Conservation (phyloP, 208 protist genomes). For the Trypanosoma scelopori region DNA sequence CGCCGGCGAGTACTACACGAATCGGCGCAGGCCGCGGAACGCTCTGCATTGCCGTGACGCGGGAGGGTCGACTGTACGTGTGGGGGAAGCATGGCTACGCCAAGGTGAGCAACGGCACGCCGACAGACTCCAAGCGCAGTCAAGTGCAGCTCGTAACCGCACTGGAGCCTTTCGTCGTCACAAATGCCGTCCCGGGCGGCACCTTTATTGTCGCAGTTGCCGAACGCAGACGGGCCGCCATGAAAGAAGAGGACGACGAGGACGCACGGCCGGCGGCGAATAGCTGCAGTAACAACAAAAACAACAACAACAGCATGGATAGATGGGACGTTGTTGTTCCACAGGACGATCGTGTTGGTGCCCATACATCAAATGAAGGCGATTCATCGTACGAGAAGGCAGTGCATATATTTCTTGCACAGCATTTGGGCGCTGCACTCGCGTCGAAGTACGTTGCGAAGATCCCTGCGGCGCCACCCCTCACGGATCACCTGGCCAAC, state of each 20-base stretch:
- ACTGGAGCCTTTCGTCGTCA: constrained; percentile 36
- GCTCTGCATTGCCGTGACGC: constrained; percentile 34
- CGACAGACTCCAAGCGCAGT: constrained; percentile 27
- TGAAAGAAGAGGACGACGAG: constrained; percentile 6
- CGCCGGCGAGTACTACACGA: constrained; percentile 23
- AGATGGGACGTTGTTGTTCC: constrained; percentile 74
- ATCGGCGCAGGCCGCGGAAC: constrained; percentile 61
- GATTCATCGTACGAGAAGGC: constrained; percentile 53
- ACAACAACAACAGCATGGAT: constrained; percentile 3
- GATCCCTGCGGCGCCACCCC: constrained; percentile 43
- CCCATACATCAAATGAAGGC: neutral
- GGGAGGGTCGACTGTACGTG: constrained; percentile 56
- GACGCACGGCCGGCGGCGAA: neutral
- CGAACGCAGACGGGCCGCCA: constrained; percentile 1
- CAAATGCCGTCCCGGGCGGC: constrained; percentile 43
- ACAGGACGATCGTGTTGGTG: constrained; percentile 57
- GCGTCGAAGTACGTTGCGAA: constrained; percentile 38
- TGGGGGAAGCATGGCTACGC: constrained; percentile 71
- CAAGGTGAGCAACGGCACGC: constrained; percentile 57
- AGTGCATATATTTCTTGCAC: constrained; percentile 43
- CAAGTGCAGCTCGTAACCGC: constrained; percentile 33
- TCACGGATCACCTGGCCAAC: constrained; percentile 30
- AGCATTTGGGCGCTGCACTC: constrained; percentile 53
- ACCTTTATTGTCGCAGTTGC: constrained; percentile 63
- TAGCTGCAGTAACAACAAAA: neutral